Percentiles rank a stretch among this genome's conserved stretches.
phyloP scores from a whole-genome alignment of 2,329 filamentous ascomycete species.

The Calonectria pauciramosa region DNA sequence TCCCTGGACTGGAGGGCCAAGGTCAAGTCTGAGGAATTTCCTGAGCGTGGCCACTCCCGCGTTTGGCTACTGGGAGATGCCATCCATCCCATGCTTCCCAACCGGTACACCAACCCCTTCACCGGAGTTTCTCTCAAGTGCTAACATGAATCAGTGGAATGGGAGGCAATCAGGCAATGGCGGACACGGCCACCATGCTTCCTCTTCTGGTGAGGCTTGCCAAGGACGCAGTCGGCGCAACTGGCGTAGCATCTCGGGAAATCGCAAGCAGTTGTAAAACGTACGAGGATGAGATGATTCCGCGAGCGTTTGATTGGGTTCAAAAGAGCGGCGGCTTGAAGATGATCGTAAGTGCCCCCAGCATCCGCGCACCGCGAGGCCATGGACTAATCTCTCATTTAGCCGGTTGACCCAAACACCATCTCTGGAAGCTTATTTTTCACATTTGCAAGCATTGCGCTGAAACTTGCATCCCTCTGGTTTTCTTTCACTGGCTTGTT shows the following conservation, averaged over 20 bases:
- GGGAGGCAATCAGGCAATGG: background rate
- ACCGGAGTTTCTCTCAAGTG: background rate
- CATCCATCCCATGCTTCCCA: background rate
- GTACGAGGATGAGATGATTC: background rate
- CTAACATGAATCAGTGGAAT: background rate
- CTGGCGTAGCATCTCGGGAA: background rate
- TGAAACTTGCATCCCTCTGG: background rate
- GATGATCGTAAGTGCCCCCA: background rate
- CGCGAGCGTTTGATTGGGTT: background rate
- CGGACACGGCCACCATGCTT: background rate
- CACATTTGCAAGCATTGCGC: background rate
- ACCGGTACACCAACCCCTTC: background rate
- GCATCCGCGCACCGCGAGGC: too few species aligned
- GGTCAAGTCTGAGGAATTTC: background rate
- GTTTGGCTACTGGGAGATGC: background rate
- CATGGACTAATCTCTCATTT: background rate
- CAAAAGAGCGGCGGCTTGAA: background rate
- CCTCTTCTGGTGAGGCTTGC: background rate
- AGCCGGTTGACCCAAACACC: background rate
- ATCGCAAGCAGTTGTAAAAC: background rate
- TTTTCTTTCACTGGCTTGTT: background rate
- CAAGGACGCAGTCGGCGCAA: background rate
- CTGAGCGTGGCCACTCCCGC: background rate
- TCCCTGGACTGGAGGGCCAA: background rate
- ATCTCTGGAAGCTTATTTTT: background rate